phyloP scores from a whole-genome alignment of 805 yeast genomes.

The Yarrowia sp. region DNA sequence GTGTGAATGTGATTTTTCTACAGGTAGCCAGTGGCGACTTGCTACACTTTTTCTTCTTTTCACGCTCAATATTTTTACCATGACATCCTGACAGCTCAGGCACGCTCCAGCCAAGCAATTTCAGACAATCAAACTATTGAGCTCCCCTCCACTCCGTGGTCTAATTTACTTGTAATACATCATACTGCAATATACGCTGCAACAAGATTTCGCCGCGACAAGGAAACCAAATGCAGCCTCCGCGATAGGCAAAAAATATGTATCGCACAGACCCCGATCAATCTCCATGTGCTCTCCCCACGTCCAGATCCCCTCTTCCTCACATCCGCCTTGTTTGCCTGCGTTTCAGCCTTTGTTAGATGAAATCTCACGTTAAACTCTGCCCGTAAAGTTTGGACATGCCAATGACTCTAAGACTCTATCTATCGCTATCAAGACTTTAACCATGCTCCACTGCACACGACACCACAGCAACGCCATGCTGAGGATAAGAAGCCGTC shows the following conservation, averaged over 20 bases:
- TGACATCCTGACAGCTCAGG: too few species aligned
- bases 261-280: not conserved
- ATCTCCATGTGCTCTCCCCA: conserved; percentile 1
- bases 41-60: too few species aligned
- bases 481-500: not conserved
- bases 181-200: not conserved
- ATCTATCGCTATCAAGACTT: conserved; percentile 20
- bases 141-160: not conserved
- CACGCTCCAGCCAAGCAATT: too few species aligned
- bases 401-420: conserved; percentile 23
- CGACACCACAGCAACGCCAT: conserved; percentile 17
- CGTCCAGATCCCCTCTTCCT: conserved; percentile 1
- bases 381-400: conserved; percentile 1
- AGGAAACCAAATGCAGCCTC: too few species aligned
- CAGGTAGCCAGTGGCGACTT: too few species aligned
- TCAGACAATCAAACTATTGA: too few species aligned
- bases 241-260: not conserved
- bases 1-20: not conserved
- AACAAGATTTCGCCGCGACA: not conserved
- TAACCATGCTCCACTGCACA: conserved; percentile 21
- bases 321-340: conserved; percentile 14
- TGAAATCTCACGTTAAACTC: not conserved
- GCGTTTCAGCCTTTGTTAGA: conserved; percentile 8
- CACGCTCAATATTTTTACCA: too few species aligned
- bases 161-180: not conserved